Conservation (phyloP, 164 flowering plant genomes). For the Kalanchoe fedtschenkoi region DNA sequence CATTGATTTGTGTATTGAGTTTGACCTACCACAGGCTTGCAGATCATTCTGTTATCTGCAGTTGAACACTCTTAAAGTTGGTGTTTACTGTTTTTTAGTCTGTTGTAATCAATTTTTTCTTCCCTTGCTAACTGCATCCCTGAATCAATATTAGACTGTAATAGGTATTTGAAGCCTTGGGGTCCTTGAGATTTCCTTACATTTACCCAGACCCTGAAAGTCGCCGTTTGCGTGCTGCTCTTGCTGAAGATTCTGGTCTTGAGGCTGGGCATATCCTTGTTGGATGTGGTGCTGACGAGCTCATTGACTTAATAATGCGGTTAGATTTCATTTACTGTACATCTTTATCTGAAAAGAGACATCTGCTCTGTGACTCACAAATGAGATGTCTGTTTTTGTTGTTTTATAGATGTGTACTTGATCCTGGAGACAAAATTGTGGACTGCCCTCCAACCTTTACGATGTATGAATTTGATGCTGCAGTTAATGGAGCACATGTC, state of each 20-base stretch:
- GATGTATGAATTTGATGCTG: conserved; percentile 99
- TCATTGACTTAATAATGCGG: conserved; percentile 96
- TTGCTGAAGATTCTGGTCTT: conserved; percentile 89
- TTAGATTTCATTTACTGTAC: conserved; percentile 13
- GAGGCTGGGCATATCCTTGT: conserved; percentile 83
- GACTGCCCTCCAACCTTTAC: conserved; percentile 99
- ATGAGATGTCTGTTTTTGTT: neutral
- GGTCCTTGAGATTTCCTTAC: conserved; percentile 71
- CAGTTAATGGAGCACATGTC: conserved; percentile 83
- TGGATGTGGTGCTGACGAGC: conserved; percentile 98
- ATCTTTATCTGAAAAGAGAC: neutral
- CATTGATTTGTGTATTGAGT: neutral
- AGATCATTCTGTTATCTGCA: neutral
- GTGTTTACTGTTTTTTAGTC: no score
- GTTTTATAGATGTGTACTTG: conserved; percentile 77
- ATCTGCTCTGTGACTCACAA: neutral
- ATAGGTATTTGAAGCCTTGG: conserved; percentile 85
- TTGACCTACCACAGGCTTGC: neutral
- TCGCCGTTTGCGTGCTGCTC: conserved; percentile 79
- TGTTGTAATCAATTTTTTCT: neutral
- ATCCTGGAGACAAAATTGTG: conserved; percentile 93
- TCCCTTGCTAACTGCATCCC: neutral
- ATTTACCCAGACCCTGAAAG: conserved; percentile 96
- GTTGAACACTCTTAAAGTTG: no score
- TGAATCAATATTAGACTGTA: conserved; percentile 22